phyloP scores from a whole-genome alignment of 208 protist genomes.

The Trypanosoma avium region DNA sequence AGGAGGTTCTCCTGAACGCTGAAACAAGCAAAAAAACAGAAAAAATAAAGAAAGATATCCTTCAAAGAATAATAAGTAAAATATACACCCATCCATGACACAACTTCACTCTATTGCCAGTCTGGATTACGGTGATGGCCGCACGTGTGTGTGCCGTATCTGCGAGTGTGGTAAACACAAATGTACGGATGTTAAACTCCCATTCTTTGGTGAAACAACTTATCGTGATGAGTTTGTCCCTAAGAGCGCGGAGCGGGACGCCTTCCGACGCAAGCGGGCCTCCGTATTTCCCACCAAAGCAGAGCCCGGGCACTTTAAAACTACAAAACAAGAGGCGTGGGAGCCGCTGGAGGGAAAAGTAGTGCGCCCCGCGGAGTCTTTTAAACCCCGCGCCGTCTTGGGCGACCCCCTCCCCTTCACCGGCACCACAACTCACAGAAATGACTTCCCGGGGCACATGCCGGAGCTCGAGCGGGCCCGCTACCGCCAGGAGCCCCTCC shows the following conservation, averaged over 20 bases:
- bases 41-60: not conserved
- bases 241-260: constrained; percentile 64
- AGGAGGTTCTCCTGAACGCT: no score
- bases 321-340: constrained; percentile 87
- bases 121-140: constrained; percentile 88
- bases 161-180: constrained; percentile 86
- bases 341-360: constrained; percentile 73
- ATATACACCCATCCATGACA: constrained; percentile 51
- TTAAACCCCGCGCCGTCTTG: constrained; percentile 70
- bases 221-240: constrained; percentile 89
- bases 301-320: constrained; percentile 86
- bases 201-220: constrained; percentile 82
- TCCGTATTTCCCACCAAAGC: constrained; percentile 73
- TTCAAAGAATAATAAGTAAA: not conserved
- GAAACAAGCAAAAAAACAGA: no score
- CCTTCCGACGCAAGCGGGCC: constrained; percentile 33
- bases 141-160: constrained; percentile 87
- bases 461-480: constrained; percentile 66
- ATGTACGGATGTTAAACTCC: constrained; percentile 75
- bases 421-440: constrained; percentile 82
- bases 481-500: constrained; percentile 70
- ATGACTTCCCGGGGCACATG: constrained; percentile 87
- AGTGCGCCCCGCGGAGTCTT: constrained; percentile 78
- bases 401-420: constrained; percentile 72
- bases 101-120: constrained; percentile 85